These are phyloP conservation scores for Lactifluus subvellereus DNA, from an alignment of 768 basidiomycete species.

Conservation along the genomic window DNA sequence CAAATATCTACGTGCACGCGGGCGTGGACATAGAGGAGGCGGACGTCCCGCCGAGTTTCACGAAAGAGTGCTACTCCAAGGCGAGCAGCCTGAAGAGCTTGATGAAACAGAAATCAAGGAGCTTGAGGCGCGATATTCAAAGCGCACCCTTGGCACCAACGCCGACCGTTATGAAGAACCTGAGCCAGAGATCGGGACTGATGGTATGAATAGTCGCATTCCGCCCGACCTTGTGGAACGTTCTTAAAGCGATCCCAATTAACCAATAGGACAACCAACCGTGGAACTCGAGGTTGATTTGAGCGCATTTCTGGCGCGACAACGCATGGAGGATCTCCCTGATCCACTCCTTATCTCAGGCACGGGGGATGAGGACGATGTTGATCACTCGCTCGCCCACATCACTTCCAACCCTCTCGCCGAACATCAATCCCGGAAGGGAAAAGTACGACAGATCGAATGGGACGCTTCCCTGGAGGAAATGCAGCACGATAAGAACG, in stretches of 20 bases:
- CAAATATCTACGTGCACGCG: conserved; percentile 68
- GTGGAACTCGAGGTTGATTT: conserved; percentile 71
- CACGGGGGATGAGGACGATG: conserved; percentile 41
- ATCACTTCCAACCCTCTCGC: conserved; percentile 34
- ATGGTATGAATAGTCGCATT: conserved; percentile 42
- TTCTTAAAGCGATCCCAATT: background rate
- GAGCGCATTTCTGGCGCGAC: conserved; percentile 57
- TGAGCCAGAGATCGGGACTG: conserved; percentile 62
- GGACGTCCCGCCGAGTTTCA: conserved; percentile 64
- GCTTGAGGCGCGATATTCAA: conserved; percentile 44
- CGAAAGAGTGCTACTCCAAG: conserved; percentile 56
- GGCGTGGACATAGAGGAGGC: conserved; percentile 49
- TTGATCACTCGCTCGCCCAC: conserved; percentile 54
- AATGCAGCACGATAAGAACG: conserved; percentile 61
- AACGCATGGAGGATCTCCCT: conserved; percentile 41
- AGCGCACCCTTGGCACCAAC: conserved; percentile 60
- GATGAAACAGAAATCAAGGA: conserved; percentile 48
- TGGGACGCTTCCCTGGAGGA: conserved; percentile 66
- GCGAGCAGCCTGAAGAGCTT: conserved; percentile 39
- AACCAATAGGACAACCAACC: conserved; percentile 52
- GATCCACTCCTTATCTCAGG: conserved; percentile 14
- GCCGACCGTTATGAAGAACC: conserved; percentile 69
- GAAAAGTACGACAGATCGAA: conserved; percentile 54
- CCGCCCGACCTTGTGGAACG: background rate
- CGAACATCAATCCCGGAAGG: conserved; percentile 44